Base-by-base conservation (phyloP, 2,329 filamentous ascomycete species). In the Sarocladium strictum region DNA sequence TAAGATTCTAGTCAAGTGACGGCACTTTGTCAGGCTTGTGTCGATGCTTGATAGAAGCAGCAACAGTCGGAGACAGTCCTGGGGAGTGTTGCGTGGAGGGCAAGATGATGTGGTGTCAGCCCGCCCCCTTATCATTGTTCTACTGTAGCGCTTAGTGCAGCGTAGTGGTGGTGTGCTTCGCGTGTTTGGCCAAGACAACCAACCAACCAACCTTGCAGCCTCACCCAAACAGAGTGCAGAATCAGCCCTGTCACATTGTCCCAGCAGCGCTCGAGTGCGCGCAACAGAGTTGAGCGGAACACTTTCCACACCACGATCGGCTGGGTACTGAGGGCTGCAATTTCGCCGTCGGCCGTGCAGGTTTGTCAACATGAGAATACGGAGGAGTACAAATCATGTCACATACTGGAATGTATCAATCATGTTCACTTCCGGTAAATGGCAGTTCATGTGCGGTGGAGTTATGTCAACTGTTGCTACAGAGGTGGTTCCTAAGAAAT, bases 111-210 rank as follows among this genome's bases (percentile, higher is more conserved):
- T 35, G 47, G 27, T 51, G 47, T 51, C 47, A 51, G 27, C 47
- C 47, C 29, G 27, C 23, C 47, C 27, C 27, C 26, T 51, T 35
- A 51, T 33, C 27, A 35, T 7, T 12, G 7, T 7, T n/a, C 21
- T 19, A 45, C 17, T 51, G 27, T 51, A 51, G 47, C 29, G 47
- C 47, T 51, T 32, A 32, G 26, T 11, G 10, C 43, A 27, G 12
- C 14, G 26, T 51, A 15, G 5, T 51, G 47, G 47, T 51, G 47
- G 47, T 51, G 47, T 51, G 27, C 29, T 51, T 33, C 35, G 24
- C 47, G 17, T 15, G 47, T 51, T n/a, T 51, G 47, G 47, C 47
- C 29, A 51, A 51, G 47, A 35, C 27, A 33, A 51, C 47, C 27
- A 35, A 23, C 27, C n/a, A 51, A 6, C 29, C 27, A 33, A 51